Conservation (phyloP, 2,329 filamentous ascomycete genomes). For the Fusarium drepaniforme region DNA sequence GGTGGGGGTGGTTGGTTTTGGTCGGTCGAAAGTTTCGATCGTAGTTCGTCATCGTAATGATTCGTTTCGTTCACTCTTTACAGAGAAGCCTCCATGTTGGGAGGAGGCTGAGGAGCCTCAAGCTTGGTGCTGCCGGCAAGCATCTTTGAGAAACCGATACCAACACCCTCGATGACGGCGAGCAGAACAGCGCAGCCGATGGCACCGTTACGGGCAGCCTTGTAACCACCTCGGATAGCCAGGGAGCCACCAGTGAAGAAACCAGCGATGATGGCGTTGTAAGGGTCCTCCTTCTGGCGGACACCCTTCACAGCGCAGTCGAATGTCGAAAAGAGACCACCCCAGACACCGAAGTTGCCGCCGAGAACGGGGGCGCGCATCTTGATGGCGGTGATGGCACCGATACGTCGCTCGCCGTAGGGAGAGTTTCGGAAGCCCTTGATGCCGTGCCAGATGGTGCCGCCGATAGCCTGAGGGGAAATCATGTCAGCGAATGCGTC, state of each 20-base stretch:
- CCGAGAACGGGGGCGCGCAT: conserved; percentile 95
- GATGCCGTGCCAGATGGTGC: conserved; percentile 94
- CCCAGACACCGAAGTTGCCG: conserved; percentile 98
- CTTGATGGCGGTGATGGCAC: conserved; percentile 97
- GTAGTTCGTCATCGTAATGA: conserved; percentile 19
- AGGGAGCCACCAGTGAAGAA: conserved; percentile 96
- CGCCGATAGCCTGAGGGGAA: conserved; percentile 73
- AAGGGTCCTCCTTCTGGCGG: conserved; percentile 96
- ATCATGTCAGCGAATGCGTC: conserved; percentile 30
- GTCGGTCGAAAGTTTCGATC: conserved; percentile 27
- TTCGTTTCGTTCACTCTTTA: conserved; percentile 35
- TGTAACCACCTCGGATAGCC: conserved; percentile 90
- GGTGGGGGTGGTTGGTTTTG: conserved; percentile 14
- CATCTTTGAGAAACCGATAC: conserved; percentile 95
- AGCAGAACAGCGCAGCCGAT: conserved; percentile 96
- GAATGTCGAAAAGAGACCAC: conserved; percentile 94
- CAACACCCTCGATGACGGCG: conserved; percentile 96
- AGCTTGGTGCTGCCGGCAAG: conserved; percentile 90
- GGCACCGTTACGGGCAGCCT: conserved; percentile 92
- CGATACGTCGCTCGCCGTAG: conserved; percentile 94
- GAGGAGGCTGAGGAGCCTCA: conserved; percentile 65
- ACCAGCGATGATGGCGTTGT: conserved; percentile 96
- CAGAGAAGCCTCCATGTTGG: conserved; percentile 45
- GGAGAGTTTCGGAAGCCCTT: conserved; percentile 93
- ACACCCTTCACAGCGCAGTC: conserved; percentile 97